A percentile compares a stretch with the other conserved stretches of the same genome.
Evolutionary conservation across 176 grass and related monocot genomes (phyloP).

Genomic region (Oryza longistaminata): DNA sequence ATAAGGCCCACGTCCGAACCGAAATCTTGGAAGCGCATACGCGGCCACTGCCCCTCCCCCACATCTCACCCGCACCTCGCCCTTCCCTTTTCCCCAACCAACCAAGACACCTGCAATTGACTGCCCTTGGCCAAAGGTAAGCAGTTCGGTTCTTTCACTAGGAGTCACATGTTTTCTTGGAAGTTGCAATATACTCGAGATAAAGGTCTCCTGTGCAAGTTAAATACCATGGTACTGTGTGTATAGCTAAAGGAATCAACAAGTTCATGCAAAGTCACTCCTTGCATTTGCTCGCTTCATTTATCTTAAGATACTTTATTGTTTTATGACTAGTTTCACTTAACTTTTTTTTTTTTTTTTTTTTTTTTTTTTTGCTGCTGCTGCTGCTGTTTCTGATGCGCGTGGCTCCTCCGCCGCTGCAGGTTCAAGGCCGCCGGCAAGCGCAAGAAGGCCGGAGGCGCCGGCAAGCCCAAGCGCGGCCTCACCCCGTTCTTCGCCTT

Average conservation of each 20-base stretch:
- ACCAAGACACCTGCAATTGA: slow-evolving; percentile 41
- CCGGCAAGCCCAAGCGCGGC: slow-evolving; percentile 69
- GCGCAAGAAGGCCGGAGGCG: slow-evolving; percentile 41
- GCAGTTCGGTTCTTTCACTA: background rate
- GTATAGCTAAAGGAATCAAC: background rate
- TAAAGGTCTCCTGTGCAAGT: background rate
- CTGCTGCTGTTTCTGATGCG: background rate
- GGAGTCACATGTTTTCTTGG: background rate
- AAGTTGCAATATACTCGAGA: slow-evolving; percentile 8
- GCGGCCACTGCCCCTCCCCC: background rate
- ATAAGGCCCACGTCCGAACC: background rate
- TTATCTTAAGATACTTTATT: background rate
- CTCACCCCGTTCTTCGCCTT: slow-evolving; percentile 70
- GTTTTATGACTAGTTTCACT: background rate
- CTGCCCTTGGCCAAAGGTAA: slow-evolving; percentile 91
- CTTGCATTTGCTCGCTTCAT: background rate
- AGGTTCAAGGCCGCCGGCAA: slow-evolving; percentile 52
- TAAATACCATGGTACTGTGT: background rate
- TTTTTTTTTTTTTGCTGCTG: background rate
- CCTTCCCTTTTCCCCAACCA: background rate
- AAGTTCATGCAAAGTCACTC: background rate
- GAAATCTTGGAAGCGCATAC: background rate
- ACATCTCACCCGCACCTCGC: background rate
- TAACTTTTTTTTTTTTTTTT: background rate
- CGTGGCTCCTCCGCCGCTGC: background rate